Evolutionary conservation across 169 alveolate species (phyloP), one percentile per base, ranked within the genome.

Genomic region (Theileria luwenshuni): DNA sequence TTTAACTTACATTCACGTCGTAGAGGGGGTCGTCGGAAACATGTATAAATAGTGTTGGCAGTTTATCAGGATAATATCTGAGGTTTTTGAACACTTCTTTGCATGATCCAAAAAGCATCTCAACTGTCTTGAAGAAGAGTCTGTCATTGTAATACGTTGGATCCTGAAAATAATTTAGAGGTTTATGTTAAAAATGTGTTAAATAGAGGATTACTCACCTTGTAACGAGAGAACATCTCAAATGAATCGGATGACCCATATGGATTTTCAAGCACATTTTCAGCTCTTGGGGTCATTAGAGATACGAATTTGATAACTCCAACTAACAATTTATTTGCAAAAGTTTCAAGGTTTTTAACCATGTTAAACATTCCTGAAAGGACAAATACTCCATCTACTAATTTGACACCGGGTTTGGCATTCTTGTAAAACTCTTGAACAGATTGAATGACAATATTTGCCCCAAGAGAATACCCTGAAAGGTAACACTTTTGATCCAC

Each of bases 391-490:
- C 90, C 90, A 35, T 74, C 85, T 54, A 86, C 63, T 64, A 81
- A 81, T 35, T 65, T 42, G 32, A 69, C 79, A 21, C 58, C 68
- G 28, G 42, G 67, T 38, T 71, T 76, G 32, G 70, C 77, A 52
- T 85, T 70, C 43, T 62, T 76, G 21, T 70, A 58, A 42, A 76
- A 49, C 30, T 73, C 74, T 59, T 86, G 86, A 33, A 76, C 79
- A n/a, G 54, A 64, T 25, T 85, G 71, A 27, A 81, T 52, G 19
- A 67, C 87, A 15, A 86, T 83, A 70, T 80, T 80, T 15, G 90
- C 90, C 10, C 92, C 92, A 84, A 86, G 81, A n/a, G 92, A 86
- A 32, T 70, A 49, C 0, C 92, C 92, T 56, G 76, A 65, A 6
- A 86, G 58, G 68, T 74, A 76, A 42, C 77, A 69, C 56, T 85